These are phyloP conservation scores for Lecanicillium sp. DNA, from an alignment of 2,329 filamentous ascomycete genomes.

Conservation along the genomic window DNA sequence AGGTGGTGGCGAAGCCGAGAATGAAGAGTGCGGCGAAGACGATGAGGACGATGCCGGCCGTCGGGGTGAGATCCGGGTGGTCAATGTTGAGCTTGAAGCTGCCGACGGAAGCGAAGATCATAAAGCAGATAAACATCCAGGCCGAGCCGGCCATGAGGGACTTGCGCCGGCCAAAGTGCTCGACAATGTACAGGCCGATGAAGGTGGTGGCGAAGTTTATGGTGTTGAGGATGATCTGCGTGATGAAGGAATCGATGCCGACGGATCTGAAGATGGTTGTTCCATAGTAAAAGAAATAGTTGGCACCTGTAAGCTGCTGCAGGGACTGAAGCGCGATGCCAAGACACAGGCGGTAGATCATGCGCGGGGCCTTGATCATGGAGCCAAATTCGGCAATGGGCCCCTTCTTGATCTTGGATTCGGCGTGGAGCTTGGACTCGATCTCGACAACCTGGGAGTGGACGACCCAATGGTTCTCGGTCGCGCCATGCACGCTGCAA, in stretches of 20 bases:
- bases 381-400: conserved; percentile 43
- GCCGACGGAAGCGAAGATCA: conserved; percentile 49
- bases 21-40: conserved; percentile 60
- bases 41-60: conserved; percentile 54
- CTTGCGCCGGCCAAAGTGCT: conserved; percentile 58
- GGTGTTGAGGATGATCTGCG: conserved; percentile 59
- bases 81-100: conserved; percentile 39
- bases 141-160: conserved; percentile 56
- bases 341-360: conserved; percentile 56
- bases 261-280: conserved; percentile 45
- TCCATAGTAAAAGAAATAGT: conserved; percentile 62
- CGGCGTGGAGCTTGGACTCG: conserved; percentile 45
- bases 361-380: conserved; percentile 59
- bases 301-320: conserved; percentile 57
- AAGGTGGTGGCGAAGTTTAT: conserved; percentile 66
- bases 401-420: conserved; percentile 33
- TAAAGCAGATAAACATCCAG: conserved; percentile 57
- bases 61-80: conserved; percentile 28
- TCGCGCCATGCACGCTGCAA: conserved; percentile 41
- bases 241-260: conserved; percentile 54
- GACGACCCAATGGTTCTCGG: conserved; percentile 37
- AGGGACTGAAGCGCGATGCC: conserved; percentile 58
- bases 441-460: conserved; percentile 48
- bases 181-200: conserved; percentile 63
- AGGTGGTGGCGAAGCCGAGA: conserved; percentile 59